A percentile compares a stretch with the other conserved stretches of the same genome.
Conservation (phyloP, 192 early-diverging fungal genomes). For the Podila clonocystis region DNA sequence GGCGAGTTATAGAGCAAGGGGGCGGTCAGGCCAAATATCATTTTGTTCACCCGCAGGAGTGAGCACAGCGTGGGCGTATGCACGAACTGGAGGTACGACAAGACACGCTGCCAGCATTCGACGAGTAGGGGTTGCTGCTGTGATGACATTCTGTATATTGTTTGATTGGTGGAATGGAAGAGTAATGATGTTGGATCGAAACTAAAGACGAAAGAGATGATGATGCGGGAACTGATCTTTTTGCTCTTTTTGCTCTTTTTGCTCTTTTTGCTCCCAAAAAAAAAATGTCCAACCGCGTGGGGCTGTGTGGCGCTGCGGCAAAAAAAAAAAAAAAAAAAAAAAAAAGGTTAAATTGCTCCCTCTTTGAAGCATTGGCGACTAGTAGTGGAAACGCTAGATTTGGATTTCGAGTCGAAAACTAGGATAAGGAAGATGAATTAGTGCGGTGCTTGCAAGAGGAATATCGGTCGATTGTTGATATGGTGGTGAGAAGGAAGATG, state of each 20-base stretch:
- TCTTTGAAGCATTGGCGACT: too few species aligned
- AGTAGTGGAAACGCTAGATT: too few species aligned
- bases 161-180: not conserved
- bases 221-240: not conserved
- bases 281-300: too few species aligned
- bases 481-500: too few species aligned
- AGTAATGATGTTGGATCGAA: not conserved
- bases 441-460: too few species aligned
- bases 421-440: too few species aligned
- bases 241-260: not conserved
- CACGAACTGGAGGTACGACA: slow-evolving; percentile 33
- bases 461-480: too few species aligned
- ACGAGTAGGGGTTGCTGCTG: slow-evolving; percentile 8
- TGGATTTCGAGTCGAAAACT: too few species aligned
- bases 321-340: too few species aligned
- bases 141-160: not conserved
- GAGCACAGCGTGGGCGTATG: slow-evolving; percentile 24
- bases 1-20: slow-evolving; percentile 42
- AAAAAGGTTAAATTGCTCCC: too few species aligned
- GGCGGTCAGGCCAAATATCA: slow-evolving; percentile 19
- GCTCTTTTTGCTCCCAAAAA: too few species aligned
- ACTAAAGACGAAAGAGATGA: not conserved
- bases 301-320: too few species aligned
- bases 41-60: slow-evolving; percentile 35
- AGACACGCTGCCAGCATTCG: slow-evolving; percentile 26